Percentiles rank a stretch among this genome's conserved stretches.
These are phyloP conservation scores for Caryopteris hybrid DNA, from an alignment of 305 asterid species.

Conservation along the genomic window DNA sequence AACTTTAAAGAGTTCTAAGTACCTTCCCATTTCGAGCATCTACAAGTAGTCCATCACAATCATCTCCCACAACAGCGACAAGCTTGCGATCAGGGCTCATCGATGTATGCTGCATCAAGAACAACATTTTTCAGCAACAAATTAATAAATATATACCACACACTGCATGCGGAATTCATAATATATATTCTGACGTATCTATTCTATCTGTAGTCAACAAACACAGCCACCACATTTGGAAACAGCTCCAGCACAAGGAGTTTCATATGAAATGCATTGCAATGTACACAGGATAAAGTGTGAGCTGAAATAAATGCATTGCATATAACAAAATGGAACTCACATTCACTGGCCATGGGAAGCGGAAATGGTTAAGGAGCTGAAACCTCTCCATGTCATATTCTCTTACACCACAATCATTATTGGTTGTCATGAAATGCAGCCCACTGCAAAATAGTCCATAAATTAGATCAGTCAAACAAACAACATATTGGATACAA, in stretches of 20 bases:
- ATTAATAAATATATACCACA: background rate
- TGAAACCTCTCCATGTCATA: slow-evolving; percentile 73
- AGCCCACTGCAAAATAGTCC: slow-evolving; percentile 43
- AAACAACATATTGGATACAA: slow-evolving; percentile 5
- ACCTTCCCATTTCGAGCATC: slow-evolving; percentile 76
- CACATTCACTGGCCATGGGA: slow-evolving; percentile 86
- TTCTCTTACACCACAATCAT: slow-evolving; percentile 65
- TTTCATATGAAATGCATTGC: too few relatives aligned
- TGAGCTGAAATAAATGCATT: background rate
- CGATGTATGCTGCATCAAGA: slow-evolving; percentile 63
- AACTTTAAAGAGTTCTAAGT: background rate
- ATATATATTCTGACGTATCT: background rate
- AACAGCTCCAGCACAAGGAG: too few relatives aligned
- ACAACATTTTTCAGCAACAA: slow-evolving; percentile 2
- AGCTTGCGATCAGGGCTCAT: slow-evolving; percentile 70
- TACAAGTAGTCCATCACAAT: slow-evolving; percentile 52
- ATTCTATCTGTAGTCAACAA: too few relatives aligned
- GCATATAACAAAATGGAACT: slow-evolving; percentile 23
- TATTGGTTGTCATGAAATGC: slow-evolving; percentile 60
- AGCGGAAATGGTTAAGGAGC: slow-evolving; percentile 55
- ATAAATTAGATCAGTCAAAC: background rate
- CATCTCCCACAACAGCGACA: slow-evolving; percentile 72
- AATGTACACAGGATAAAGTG: background rate
- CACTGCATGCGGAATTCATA: background rate
- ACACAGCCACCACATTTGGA: too few relatives aligned